These are phyloP conservation scores for Candida sithepensis DNA, from an alignment of 805 yeast species.

Conservation along the genomic window DNA sequence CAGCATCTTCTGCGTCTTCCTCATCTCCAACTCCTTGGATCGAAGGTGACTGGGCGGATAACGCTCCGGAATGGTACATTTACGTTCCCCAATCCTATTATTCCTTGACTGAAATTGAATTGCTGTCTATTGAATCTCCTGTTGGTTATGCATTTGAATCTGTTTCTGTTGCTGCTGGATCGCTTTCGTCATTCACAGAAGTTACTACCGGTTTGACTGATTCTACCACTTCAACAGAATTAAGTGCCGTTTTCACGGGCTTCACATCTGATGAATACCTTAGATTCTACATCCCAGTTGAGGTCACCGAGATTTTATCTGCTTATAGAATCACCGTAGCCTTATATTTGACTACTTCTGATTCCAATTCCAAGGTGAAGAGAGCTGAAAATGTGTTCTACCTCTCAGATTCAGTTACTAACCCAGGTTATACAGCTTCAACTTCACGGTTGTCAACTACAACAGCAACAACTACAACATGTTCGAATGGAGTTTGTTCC, in stretches of 20 bases:
- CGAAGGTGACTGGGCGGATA: slow-evolving; percentile 8
- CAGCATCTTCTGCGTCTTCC: slow-evolving; percentile 3
- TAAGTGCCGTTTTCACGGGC: slow-evolving; percentile 9
- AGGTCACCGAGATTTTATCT: slow-evolving; percentile 15
- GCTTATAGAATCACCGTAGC: slow-evolving; percentile 1
- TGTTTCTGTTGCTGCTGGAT: slow-evolving; percentile 1
- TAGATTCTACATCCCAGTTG: slow-evolving; percentile 7
- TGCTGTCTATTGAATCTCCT: slow-evolving; percentile 4
- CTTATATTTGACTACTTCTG: slow-evolving; percentile 9
- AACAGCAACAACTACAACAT: neutral
- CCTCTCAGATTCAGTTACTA: slow-evolving; percentile 7
- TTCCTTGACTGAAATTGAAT: slow-evolving; percentile 1
- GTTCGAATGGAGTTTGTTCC: slow-evolving; percentile 9
- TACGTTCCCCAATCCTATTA: slow-evolving; percentile 13
- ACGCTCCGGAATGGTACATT: slow-evolving; percentile 14
- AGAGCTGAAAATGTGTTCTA: slow-evolving; percentile 14
- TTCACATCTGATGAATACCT: slow-evolving; percentile 13
- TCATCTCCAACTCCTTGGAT: slow-evolving; percentile 9
- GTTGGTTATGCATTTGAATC: slow-evolving; percentile 3
- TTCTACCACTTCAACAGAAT: neutral
- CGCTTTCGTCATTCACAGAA: neutral
- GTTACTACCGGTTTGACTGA: slow-evolving; percentile 8
- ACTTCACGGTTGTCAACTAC: slow-evolving; percentile 1
- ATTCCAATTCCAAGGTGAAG: slow-evolving; percentile 4
- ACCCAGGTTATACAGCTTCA: slow-evolving; percentile 4